Base-by-base conservation (phyloP, 2,329 filamentous ascomycete species). In the Alternaria longipes region DNA sequence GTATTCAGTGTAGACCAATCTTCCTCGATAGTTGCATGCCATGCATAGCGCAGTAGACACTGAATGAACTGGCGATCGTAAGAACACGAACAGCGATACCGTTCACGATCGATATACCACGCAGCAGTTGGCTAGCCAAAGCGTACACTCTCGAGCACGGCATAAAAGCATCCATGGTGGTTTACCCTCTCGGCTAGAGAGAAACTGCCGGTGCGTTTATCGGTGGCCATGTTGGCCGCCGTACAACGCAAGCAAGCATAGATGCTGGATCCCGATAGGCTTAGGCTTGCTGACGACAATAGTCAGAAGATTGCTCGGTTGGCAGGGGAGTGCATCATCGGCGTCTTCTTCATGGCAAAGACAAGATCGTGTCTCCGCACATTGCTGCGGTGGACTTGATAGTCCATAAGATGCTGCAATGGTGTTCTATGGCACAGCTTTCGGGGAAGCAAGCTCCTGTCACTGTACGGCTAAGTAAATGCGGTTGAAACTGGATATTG, bases 211-310 rank as follows among this genome's bases (percentile, higher is more conserved):
- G 41, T 56, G 54, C 36, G 24, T 51, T 50, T n/a, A 51, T 56
- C 36, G 45, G 45, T 56, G 34, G 32, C 34, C 26, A 32, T 36
- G 11, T 24, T 36, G 53, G 20, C 46, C 52, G 58, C 30, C 34
- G 72, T 73, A 63, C 42, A 58, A 71, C 60, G 9, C 22, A 22
- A 55, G 22, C 46, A 49, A 54, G 49, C 49, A 47, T 32, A 44
- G 36, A 51, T 45, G 12, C 54, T 40, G 49, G 16, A 60, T 59
- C 49, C 53, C 57, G 54, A 63, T 57, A 59, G 46, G 54, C 42
- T 54, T 24, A 34, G 22, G 32, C 22, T 42, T 49, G 40, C 58
- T 60, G 61, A 57, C 20, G 34, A 50, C 40, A 30, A 22, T 34
- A 34, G 26, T 66, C 49, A 24, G 16, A 47, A 46, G 18, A 16